These are phyloP conservation scores for Luvunga scandens DNA, from an alignment of 345 rosid genomes.

Conservation along the genomic window DNA sequence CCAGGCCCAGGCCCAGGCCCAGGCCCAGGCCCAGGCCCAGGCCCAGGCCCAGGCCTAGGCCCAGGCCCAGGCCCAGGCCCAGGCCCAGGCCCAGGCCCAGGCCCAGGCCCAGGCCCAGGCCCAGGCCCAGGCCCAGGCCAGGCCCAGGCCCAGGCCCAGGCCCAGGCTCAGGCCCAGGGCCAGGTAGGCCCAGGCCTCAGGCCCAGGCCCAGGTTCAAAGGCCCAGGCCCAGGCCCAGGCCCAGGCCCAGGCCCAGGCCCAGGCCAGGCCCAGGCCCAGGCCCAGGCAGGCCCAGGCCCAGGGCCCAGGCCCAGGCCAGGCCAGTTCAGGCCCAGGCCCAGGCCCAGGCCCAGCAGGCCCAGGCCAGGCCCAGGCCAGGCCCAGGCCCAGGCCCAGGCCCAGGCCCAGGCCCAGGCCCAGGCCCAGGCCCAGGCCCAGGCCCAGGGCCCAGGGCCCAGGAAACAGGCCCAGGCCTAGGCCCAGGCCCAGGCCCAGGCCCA, in stretches of 20 bases:
- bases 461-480: constrained; percentile 7
- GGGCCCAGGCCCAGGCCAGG: background rate
- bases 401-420: constrained; percentile 13
- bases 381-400: constrained; percentile 10
- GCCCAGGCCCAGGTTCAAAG: background rate
- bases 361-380: background rate
- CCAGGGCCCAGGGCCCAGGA: too few relatives aligned
- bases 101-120: background rate
- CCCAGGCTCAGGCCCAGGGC: background rate
- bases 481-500: background rate
- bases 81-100: background rate
- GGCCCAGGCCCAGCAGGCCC: too few relatives aligned
- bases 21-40: background rate
- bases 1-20: background rate
- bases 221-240: background rate
- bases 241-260: background rate
- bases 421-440: constrained; percentile 13
- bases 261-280: background rate
- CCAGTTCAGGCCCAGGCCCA: too few relatives aligned
- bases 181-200: background rate
- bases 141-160: background rate
- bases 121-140: background rate
- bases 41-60: background rate
- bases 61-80: background rate
- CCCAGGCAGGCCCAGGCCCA: too few relatives aligned